Evolutionary conservation across 2,329 filamentous ascomycete species (phyloP).

Genomic region (Sarocladium oryzae): DNA sequence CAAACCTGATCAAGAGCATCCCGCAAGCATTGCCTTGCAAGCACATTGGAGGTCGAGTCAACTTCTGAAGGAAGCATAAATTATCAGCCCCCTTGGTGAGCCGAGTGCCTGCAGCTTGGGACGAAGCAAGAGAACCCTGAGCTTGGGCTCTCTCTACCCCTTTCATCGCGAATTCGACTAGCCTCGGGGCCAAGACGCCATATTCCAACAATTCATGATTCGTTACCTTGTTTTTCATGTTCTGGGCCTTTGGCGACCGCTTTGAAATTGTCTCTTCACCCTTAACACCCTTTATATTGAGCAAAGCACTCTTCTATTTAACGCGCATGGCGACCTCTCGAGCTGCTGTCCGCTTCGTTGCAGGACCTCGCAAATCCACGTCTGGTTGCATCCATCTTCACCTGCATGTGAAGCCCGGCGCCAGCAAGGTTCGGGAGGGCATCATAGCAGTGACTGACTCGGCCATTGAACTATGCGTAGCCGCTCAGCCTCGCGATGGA

Average conservation of each 20-base stretch:
- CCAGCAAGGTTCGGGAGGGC: conserved; percentile 55
- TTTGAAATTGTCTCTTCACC: not conserved
- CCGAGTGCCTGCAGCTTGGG: not conserved
- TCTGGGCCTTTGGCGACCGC: not conserved
- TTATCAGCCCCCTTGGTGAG: too few relatives aligned
- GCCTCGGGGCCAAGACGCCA: not conserved
- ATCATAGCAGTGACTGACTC: conserved; percentile 49
- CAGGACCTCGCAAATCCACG: conserved; percentile 39
- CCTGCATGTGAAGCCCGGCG: conserved; percentile 63
- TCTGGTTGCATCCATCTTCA: conserved; percentile 48
- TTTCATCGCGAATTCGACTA: not conserved
- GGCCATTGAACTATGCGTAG: conserved; percentile 57
- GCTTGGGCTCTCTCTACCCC: not conserved
- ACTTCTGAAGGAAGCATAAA: not conserved
- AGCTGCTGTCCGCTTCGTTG: conserved; percentile 39
- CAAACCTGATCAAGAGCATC: too few relatives aligned
- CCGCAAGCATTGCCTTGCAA: too few relatives aligned
- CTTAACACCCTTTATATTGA: not conserved
- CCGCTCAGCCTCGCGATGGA: conserved; percentile 58
- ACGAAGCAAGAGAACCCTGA: not conserved
- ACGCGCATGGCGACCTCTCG: not conserved
- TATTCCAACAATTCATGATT: not conserved
- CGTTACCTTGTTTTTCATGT: not conserved
- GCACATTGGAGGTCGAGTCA: not conserved
- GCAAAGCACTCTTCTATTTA: too few relatives aligned